A percentile compares a stretch with the other conserved stretches of the same genome.
Evolutionary conservation across 108 stramenopile genomes (phyloP).

Genomic region (Skeletonema menzelii): DNA sequence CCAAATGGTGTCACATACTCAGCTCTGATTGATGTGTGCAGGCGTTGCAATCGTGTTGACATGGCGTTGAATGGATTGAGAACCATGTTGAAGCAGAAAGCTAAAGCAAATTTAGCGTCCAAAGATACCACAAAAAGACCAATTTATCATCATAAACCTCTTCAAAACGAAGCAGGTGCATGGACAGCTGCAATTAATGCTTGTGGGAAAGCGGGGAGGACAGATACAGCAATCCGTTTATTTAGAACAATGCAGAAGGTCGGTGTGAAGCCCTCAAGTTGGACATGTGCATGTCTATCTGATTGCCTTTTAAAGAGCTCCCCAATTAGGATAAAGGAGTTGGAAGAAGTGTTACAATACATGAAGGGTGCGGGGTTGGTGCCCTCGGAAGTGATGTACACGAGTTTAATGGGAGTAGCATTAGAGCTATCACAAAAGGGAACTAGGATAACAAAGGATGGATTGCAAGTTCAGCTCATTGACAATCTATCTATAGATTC

Average conservation of each 20-base stretch:
- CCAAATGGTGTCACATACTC: conserved; percentile 89
- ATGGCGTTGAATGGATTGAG: conserved; percentile 81
- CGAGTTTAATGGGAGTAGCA: conserved; percentile 76
- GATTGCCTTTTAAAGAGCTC: conserved; percentile 60
- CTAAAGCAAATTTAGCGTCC: conserved; percentile 18
- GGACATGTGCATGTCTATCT: conserved; percentile 73
- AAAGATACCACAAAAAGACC: not conserved
- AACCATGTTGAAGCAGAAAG: conserved; percentile 65
- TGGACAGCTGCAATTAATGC: conserved; percentile 93
- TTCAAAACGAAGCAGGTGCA: conserved; percentile 76
- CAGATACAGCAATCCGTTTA: conserved; percentile 70
- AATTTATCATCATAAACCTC: conserved; percentile 16
- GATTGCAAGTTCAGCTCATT: conserved; percentile 36
- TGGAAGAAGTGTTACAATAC: conserved; percentile 73
- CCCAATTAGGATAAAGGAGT: conserved; percentile 55
- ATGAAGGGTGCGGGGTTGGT: conserved; percentile 75
- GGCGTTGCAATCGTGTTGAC: conserved; percentile 69
- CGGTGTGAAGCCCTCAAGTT: conserved; percentile 64
- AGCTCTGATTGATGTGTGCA: conserved; percentile 86
- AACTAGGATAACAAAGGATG: conserved; percentile 37
- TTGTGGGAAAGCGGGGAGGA: conserved; percentile 78
- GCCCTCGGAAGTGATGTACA: conserved; percentile 87
- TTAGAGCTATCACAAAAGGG: conserved; percentile 57
- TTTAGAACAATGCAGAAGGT: conserved; percentile 76
- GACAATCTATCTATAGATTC: conserved; percentile 9